Base-by-base conservation (phyloP, 140 eudicot genomes). In the Stevia rebaudiana region DNA sequence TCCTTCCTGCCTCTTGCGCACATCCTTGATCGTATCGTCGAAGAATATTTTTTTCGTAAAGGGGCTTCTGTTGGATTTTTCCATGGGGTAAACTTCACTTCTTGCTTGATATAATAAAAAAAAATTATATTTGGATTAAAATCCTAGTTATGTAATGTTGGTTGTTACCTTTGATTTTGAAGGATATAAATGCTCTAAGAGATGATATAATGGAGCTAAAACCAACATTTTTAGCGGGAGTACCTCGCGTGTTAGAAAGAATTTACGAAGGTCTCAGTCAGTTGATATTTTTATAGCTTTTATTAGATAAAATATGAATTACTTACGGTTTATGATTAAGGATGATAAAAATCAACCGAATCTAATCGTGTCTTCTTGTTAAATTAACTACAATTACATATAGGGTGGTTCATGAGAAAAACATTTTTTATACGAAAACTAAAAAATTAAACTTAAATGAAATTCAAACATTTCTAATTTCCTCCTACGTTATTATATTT, bases 61-160 rank as follows among this genome's bases (percentile, higher is more conserved):
- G 95, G 95, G 25, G 95, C 97, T 73, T 90, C 95, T 28, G 90
- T 90, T 80, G 97, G 97, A 70, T 90, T 82, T 83, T 90, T 63
- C 60, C 97, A 90, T 35, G 97, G 97, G 94, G 97, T 90, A 75
- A 68, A n/a, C 8, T 30, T 46, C 65, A 12, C 12, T 54, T 57
- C 33, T 25, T 55, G 6, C 8, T 23, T 67, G 13, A 13, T 53
- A 52, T 25, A 12, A 13, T n/a, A 11, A 41, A 8, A 15, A 44
- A 44, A 8, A 30, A 42, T 8, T 17, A 18, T 48, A 17, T 51
- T 9, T 41, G 47, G 5, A 41, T 41, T 41, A 12, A 41, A n/a
- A 30, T n/a, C 21, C 2, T n/a, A n/a, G n/a, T 53, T 4, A 53
- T n/a, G 40, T 35, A 40, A 8, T 11, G 42, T 22, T 16, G 8